A percentile compares a stretch with the other conserved stretches of the same genome.
Evolutionary conservation across 306 rosid genomes (phyloP).

Genomic region (Abrus precatorius): DNA sequence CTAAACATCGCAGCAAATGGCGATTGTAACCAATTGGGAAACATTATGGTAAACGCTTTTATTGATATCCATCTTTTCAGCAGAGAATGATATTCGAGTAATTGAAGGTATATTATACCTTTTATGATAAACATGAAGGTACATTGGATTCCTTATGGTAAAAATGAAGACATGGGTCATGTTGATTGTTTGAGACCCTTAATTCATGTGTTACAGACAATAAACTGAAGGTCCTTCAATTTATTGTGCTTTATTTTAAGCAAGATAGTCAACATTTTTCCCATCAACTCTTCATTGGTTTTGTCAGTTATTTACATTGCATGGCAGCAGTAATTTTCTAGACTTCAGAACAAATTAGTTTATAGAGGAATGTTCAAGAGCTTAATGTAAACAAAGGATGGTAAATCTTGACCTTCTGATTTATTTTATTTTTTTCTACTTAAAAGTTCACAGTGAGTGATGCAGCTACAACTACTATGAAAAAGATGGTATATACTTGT

Average conservation of each 20-base stretch:
- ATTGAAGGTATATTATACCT: not conserved
- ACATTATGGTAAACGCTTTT: not conserved
- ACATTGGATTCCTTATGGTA: not conserved
- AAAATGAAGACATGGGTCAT: not conserved
- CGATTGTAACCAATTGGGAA: not conserved
- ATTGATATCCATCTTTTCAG: not conserved
- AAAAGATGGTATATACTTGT: not conserved
- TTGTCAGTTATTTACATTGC: conserved; percentile 7
- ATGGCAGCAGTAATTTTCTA: conserved; percentile 4
- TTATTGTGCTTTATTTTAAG: conserved; percentile 9
- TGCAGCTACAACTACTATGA: conserved; percentile 5
- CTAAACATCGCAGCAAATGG: not conserved
- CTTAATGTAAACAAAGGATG: conserved; percentile 26
- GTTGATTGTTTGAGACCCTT: conserved; percentile 13
- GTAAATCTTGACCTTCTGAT: not conserved
- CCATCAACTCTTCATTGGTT: not conserved
- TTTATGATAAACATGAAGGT: conserved; percentile 1
- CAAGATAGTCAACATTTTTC: not conserved
- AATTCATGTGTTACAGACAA: conserved; percentile 4
- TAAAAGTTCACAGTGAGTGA: not conserved
- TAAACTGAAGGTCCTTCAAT: conserved; percentile 9
- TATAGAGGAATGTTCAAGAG: not conserved
- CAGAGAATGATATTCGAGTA: not conserved
- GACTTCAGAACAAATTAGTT: not conserved
- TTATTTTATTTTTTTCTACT: not conserved